These are phyloP conservation scores for Collybiopsis luxurians DNA, from an alignment of 768 basidiomycete species.

Conservation along the genomic window DNA sequence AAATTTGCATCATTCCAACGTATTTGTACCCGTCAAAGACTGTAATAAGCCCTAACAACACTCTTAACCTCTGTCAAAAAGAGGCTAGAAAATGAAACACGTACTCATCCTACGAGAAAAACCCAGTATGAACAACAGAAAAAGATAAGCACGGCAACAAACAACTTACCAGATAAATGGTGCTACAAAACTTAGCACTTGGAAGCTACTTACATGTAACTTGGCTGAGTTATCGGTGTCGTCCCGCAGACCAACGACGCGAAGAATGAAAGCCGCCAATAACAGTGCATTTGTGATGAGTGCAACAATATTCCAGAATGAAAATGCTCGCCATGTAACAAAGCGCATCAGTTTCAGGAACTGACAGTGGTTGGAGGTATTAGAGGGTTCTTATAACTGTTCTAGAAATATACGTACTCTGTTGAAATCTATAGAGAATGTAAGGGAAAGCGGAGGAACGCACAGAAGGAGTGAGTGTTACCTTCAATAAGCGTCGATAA, in stretches of 20 bases:
- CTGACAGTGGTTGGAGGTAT: constrained; percentile 32
- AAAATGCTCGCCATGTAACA: constrained; percentile 77
- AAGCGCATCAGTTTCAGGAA: constrained; percentile 69
- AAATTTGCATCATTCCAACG: constrained; percentile 93
- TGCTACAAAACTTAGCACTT: constrained; percentile 82
- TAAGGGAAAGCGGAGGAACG: background rate
- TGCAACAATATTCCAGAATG: constrained; percentile 73
- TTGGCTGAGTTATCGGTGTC: constrained; percentile 31
- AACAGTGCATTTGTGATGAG: constrained; percentile 74
- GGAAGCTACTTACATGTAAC: constrained; percentile 72
- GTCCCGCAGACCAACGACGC: constrained; percentile 53
- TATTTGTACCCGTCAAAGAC: constrained; percentile 85
- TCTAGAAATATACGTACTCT: constrained; percentile 49
- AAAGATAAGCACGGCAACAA: no score
- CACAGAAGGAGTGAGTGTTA: constrained; percentile 24
- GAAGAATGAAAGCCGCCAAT: constrained; percentile 69
- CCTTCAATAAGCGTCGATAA: constrained; percentile 81
- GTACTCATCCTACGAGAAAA: constrained; percentile 72
- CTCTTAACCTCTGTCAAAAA: background rate
- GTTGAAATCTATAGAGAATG: constrained; percentile 43
- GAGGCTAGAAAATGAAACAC: constrained; percentile 21
- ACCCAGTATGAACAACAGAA: background rate
- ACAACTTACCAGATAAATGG: constrained; percentile 81
- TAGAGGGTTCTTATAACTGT: background rate
- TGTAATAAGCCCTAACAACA: constrained; percentile 62